Evolutionary conservation across 352 stramenopile species (phyloP).

Genomic region (Pythium phragmitis): DNA sequence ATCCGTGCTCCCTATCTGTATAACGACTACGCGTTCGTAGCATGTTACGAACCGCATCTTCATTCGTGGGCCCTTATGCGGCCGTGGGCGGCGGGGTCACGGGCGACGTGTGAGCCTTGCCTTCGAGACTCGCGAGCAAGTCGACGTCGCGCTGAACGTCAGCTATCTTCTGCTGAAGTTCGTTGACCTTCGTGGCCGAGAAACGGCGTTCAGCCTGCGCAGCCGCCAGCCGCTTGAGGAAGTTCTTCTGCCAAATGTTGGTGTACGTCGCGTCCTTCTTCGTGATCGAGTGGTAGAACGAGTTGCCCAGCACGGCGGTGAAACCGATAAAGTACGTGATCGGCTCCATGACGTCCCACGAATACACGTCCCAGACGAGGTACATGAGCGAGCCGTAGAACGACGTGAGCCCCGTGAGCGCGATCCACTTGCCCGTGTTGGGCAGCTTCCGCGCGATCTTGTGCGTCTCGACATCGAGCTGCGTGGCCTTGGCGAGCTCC

Average conservation of each 20-base stretch:
- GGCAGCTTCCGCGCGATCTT: conserved; percentile 47
- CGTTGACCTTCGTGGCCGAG: conserved; percentile 38
- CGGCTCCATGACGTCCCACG: conserved; percentile 89
- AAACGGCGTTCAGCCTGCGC: conserved; percentile 60
- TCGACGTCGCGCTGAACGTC: conserved; percentile 65
- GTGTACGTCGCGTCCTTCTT: conserved; percentile 83
- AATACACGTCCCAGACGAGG: conserved; percentile 85
- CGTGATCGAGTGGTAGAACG: conserved; percentile 78
- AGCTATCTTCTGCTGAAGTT: conserved; percentile 43
- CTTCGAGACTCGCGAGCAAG: conserved; percentile 52
- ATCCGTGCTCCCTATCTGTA: neutral
- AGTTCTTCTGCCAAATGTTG: conserved; percentile 85
- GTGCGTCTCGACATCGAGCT: conserved; percentile 47
- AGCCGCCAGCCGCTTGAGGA: conserved; percentile 37
- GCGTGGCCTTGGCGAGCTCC: conserved; percentile 48
- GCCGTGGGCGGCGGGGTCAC: neutral
- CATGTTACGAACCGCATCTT: conserved; percentile 2
- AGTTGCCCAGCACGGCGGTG: conserved; percentile 75
- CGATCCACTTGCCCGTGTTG: conserved; percentile 74
- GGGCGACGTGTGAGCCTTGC: conserved; percentile 12
- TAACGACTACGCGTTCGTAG: conserved; percentile 8
- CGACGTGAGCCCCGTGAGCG: conserved; percentile 52
- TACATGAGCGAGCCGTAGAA: conserved; percentile 81
- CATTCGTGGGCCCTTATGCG: neutral
- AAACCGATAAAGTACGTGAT: conserved; percentile 91